Evolutionary conservation across 495 filamentous ascomycete genomes (phyloP).

Genomic region (Podospora bellae-mahoneyi): DNA sequence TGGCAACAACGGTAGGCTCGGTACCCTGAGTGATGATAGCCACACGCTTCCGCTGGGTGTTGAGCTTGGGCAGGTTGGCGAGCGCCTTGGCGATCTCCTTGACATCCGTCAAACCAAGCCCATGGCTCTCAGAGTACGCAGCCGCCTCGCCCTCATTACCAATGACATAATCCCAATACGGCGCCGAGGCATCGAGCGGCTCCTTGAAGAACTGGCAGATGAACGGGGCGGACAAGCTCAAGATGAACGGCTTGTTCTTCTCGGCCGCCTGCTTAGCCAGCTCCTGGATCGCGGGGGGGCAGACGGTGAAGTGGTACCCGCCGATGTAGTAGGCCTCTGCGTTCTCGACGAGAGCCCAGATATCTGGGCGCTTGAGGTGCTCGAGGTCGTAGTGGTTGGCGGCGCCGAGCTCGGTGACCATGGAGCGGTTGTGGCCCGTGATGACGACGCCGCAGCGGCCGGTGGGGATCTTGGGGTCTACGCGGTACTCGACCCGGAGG

Average conservation of each 20-base stretch:
- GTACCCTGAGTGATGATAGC: constrained; percentile 95
- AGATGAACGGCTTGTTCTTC: constrained; percentile 86
- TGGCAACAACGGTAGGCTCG: constrained; percentile 76
- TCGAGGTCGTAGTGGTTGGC: constrained; percentile 96
- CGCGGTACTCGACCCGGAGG: constrained; percentile 86
- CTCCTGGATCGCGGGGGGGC: constrained; percentile 81
- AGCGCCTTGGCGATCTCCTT: constrained; percentile 83
- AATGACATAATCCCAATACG: constrained; percentile 94
- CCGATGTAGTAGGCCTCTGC: constrained; percentile 89
- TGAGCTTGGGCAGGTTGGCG: constrained; percentile 86
- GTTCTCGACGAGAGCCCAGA: constrained; percentile 86
- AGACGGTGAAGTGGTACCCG: constrained; percentile 76
- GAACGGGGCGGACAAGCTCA: constrained; percentile 91
- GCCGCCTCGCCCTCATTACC: constrained; percentile 95
- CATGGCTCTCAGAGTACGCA: constrained; percentile 78
- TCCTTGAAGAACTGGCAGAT: constrained; percentile 98
- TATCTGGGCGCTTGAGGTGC: constrained; percentile 83
- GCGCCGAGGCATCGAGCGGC: constrained; percentile 73
- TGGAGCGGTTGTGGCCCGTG: constrained; percentile 85
- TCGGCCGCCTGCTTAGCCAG: constrained; percentile 83
- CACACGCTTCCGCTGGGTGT: constrained; percentile 69
- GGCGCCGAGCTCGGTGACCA: constrained; percentile 94
- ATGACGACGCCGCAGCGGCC: constrained; percentile 96
- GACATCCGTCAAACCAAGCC: constrained; percentile 67
- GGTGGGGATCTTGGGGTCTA: constrained; percentile 75